A percentile compares a stretch with the other conserved stretches of the same genome.
Evolutionary conservation across 2,329 filamentous ascomycete genomes (phyloP).

Genomic region (Aspergillus arachidicola): DNA sequence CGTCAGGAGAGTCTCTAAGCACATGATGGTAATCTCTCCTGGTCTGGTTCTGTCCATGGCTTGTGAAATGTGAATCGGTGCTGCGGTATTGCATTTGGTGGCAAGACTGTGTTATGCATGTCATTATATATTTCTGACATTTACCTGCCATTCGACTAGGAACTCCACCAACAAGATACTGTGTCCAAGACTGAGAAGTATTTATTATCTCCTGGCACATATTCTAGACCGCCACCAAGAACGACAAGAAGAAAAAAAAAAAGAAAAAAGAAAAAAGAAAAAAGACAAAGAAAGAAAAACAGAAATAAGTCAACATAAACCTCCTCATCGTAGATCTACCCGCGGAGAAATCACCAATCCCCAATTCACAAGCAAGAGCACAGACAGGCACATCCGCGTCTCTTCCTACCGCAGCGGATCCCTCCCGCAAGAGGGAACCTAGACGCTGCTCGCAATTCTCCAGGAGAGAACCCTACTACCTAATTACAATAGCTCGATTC

Average conservation of each 20-base stretch:
- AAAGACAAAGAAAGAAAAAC: background rate
- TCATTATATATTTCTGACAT: background rate
- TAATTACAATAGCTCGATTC: too few relatives aligned
- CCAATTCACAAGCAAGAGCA: background rate
- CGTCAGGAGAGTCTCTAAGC: background rate
- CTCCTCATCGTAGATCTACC: too few relatives aligned
- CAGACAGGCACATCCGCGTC: conserved; percentile 7
- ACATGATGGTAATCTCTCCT: background rate
- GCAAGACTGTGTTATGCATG: background rate
- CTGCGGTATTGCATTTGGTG: background rate
- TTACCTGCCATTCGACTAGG: too few relatives aligned
- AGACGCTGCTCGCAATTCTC: conserved; percentile 2
- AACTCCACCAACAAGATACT: too few relatives aligned
- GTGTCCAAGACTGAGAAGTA: background rate
- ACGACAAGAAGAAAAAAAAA: background rate
- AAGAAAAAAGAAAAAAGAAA: background rate
- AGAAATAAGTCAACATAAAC: too few relatives aligned
- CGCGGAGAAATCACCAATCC: too few relatives aligned
- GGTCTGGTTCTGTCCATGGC: too few relatives aligned
- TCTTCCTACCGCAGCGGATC: background rate
- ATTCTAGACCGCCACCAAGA: background rate
- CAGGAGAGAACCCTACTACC: background rate
- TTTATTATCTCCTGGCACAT: background rate
- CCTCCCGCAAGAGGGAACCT: background rate
- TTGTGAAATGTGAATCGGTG: background rate